phyloP scores from a whole-genome alignment of 257 asterid species.

The Phtheirospermum japonicum region DNA sequence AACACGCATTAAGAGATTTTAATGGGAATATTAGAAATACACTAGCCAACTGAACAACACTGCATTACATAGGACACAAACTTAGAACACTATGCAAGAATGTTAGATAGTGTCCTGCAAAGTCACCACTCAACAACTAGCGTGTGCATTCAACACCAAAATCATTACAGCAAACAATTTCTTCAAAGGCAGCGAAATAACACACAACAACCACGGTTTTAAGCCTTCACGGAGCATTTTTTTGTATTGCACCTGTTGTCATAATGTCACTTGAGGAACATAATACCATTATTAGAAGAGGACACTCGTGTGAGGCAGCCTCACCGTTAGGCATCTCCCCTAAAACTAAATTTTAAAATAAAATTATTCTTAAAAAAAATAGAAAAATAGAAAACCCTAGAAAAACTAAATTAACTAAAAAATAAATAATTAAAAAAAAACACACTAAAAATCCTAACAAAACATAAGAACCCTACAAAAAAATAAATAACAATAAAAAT shows the following conservation, averaged over 20 bases:
- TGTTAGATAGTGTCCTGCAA: neutral
- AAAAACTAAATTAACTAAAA: too few species aligned
- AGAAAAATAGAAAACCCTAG: too few species aligned
- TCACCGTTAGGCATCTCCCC: too few species aligned
- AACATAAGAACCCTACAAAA: too few species aligned
- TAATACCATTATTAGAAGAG: constrained; percentile 1
- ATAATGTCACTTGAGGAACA: neutral
- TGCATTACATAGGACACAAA: neutral
- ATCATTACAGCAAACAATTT: neutral
- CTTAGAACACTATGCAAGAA: neutral
- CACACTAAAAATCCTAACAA: too few species aligned
- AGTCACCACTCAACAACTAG: constrained; percentile 5
- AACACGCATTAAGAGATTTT: neutral
- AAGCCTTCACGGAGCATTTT: neutral
- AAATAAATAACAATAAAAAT: too few species aligned
- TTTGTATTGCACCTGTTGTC: neutral
- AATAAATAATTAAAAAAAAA: too few species aligned
- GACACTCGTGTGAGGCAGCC: too few species aligned
- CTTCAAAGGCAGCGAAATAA: neutral
- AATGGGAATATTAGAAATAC: constrained; percentile 8
- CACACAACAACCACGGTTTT: neutral
- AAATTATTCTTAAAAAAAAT: too few species aligned
- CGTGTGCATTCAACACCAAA: neutral
- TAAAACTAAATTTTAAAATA: too few species aligned
- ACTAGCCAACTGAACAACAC: neutral